Conservation (phyloP, 768 basidiomycete species). For the Agrocybe chaxingu region DNA sequence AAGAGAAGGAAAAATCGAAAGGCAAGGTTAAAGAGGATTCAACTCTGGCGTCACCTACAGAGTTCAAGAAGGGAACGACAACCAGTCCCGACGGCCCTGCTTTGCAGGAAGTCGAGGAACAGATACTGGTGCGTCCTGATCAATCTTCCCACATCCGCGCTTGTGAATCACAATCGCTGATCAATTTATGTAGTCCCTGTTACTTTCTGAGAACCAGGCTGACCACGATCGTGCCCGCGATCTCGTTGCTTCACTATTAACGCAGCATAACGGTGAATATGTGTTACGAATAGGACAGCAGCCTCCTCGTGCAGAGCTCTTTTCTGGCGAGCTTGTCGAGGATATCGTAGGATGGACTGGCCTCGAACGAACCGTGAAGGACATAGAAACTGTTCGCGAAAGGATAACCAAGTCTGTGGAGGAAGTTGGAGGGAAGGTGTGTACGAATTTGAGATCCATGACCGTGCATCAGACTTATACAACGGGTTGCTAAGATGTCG, state of each 20-base stretch:
- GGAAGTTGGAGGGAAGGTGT: conserved; percentile 79
- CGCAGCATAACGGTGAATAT: conserved; percentile 69
- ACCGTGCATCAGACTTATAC: not conserved
- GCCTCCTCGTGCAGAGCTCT: conserved; percentile 56
- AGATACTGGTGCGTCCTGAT: conserved; percentile 42
- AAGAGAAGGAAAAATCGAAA: conserved; percentile 34
- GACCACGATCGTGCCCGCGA: conserved; percentile 60
- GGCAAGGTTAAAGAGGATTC: conserved; percentile 40
- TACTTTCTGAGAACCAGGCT: conserved; percentile 37
- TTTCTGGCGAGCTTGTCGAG: conserved; percentile 48
- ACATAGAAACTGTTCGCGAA: conserved; percentile 45
- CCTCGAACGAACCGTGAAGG: conserved; percentile 41
- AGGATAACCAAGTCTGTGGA: conserved; percentile 52
- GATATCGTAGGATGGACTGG: conserved; percentile 56
- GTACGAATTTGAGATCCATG: not conserved
- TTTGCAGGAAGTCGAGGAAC: conserved; percentile 49
- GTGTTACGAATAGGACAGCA: conserved; percentile 69
- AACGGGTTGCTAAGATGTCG: conserved; percentile 41
- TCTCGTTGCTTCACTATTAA: conserved; percentile 62
- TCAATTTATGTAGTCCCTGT: conserved; percentile 32
- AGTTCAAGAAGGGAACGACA: not conserved
- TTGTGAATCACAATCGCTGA: conserved; percentile 7
- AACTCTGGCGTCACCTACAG: conserved; percentile 6
- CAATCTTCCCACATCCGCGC: not conserved
- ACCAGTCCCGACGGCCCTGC: conserved; percentile 14